Conservation (phyloP, 208 protist genomes). For the Trypanosoma cruzi region DNA sequence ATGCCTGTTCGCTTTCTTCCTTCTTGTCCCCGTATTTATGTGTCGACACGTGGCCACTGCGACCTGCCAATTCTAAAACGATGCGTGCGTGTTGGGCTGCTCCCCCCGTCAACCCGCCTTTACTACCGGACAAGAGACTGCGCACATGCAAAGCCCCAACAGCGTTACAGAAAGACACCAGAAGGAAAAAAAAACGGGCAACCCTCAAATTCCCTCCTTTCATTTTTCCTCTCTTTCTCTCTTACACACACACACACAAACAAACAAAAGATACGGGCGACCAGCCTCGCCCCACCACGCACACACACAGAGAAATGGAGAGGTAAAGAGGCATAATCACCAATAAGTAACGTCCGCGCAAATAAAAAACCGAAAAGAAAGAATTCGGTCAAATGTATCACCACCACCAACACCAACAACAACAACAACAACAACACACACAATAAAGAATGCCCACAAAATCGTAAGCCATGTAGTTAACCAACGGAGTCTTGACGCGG, state of each 20-base stretch:
- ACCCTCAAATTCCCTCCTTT: neutral
- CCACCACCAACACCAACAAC: too few species aligned
- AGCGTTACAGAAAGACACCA: neutral
- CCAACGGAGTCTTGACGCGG: too few species aligned
- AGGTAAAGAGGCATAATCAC: neutral
- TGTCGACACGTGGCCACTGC: too few species aligned
- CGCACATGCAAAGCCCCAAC: neutral
- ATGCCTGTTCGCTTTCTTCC: constrained; percentile 23
- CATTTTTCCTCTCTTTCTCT: neutral
- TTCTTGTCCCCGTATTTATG: neutral
- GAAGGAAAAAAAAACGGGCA: neutral
- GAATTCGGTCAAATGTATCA: too few species aligned
- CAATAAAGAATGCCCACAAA: too few species aligned
- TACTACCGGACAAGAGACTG: neutral
- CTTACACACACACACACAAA: neutral
- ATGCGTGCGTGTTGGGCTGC: neutral
- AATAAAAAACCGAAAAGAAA: too few species aligned
- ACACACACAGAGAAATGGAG: constrained; percentile 17
- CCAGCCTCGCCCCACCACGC: too few species aligned
- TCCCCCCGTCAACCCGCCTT: neutral
- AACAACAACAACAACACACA: too few species aligned
- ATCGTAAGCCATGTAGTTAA: too few species aligned
- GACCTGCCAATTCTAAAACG: too few species aligned
- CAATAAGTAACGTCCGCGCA: constrained; percentile 1
- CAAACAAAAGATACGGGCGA: too few species aligned